A percentile compares a stretch with the other conserved stretches of the same genome.
Evolutionary conservation across 257 asterid genomes (phyloP).

Genomic region (Rehmannia glutinosa): DNA sequence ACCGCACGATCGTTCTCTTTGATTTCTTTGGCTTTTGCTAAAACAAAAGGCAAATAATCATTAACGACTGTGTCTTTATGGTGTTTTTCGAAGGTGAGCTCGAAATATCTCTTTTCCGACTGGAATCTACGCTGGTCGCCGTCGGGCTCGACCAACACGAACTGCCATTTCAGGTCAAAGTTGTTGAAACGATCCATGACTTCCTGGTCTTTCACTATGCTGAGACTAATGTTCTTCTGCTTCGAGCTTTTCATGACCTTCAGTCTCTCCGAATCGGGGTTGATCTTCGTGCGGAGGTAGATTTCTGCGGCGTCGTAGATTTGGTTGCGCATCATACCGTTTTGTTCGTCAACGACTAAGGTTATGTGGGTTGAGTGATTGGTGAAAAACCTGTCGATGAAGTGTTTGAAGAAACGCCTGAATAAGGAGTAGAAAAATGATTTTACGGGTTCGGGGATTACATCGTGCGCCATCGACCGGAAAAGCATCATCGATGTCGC

Average conservation of each 20-base stretch:
- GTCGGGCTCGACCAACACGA: slow-evolving; percentile 45
- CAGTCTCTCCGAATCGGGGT: slow-evolving; percentile 45
- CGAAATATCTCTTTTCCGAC: slow-evolving; percentile 53
- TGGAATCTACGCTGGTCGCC: slow-evolving; percentile 7
- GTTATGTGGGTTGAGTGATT: slow-evolving; percentile 34
- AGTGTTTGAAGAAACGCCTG: slow-evolving; percentile 24
- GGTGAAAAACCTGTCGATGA: slow-evolving; percentile 27
- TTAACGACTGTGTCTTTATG: too few relatives aligned
- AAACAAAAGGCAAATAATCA: too few relatives aligned
- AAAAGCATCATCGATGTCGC: slow-evolving; percentile 70
- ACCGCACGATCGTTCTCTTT: slow-evolving; percentile 42
- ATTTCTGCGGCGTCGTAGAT: slow-evolving; percentile 67
- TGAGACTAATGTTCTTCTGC: slow-evolving; percentile 40
- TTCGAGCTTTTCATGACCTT: slow-evolving; percentile 46
- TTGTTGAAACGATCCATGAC: slow-evolving; percentile 32
- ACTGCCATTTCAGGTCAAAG: slow-evolving; percentile 48
- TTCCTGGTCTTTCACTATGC: slow-evolving; percentile 52
- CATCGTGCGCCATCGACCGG: slow-evolving; percentile 54
- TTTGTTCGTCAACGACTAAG: slow-evolving; percentile 59
- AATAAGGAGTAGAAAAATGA: slow-evolving; percentile 26
- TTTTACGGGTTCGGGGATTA: slow-evolving; percentile 43
- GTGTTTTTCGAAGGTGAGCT: slow-evolving; percentile 52
- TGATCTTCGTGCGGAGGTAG: slow-evolving; percentile 54
- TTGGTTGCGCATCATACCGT: slow-evolving; percentile 53
- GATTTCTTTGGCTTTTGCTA: too few relatives aligned